These are phyloP conservation scores for Saccharomycopsis sp. DNA, from an alignment of 805 yeast genomes.

Conservation along the genomic window DNA sequence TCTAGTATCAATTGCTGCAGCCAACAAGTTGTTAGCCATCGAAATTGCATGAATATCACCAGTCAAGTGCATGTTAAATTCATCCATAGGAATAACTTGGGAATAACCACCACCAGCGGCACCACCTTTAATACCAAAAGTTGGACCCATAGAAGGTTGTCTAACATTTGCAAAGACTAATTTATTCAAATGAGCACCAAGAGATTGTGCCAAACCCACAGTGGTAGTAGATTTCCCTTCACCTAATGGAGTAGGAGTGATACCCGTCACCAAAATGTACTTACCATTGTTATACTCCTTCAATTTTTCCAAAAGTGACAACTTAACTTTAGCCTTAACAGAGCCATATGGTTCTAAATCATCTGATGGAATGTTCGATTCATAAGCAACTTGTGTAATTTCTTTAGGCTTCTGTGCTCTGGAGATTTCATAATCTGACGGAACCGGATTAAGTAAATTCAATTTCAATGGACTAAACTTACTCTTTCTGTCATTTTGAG, in stretches of 20 bases:
- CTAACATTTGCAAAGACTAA: constrained; percentile 91
- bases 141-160: constrained; percentile 98
- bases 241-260: constrained; percentile 96
- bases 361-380: constrained; percentile 66
- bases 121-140: constrained; percentile 98
- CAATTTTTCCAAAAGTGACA: constrained; percentile 40
- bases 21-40: constrained; percentile 86
- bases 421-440: constrained; percentile 86
- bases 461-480: constrained; percentile 46
- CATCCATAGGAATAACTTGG: constrained; percentile 98
- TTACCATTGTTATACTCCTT: constrained; percentile 67
- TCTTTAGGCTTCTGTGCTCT: constrained; percentile 84
- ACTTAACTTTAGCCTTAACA: constrained; percentile 79
- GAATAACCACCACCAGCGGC: constrained; percentile 99
- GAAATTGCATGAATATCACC: constrained; percentile 97
- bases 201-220: constrained; percentile 92
- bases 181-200: constrained; percentile 81
- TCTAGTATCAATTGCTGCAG: constrained; percentile 96
- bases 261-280: constrained; percentile 90
- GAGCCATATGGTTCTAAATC: constrained; percentile 89
- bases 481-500: constrained; percentile 37
- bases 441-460: constrained; percentile 51
- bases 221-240: constrained; percentile 98
- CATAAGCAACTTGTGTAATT: constrained; percentile 66
- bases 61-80: constrained; percentile 93